These are phyloP conservation scores for Fusarium chuoi DNA, from an alignment of 2,329 filamentous ascomycete species.

Conservation along the genomic window DNA sequence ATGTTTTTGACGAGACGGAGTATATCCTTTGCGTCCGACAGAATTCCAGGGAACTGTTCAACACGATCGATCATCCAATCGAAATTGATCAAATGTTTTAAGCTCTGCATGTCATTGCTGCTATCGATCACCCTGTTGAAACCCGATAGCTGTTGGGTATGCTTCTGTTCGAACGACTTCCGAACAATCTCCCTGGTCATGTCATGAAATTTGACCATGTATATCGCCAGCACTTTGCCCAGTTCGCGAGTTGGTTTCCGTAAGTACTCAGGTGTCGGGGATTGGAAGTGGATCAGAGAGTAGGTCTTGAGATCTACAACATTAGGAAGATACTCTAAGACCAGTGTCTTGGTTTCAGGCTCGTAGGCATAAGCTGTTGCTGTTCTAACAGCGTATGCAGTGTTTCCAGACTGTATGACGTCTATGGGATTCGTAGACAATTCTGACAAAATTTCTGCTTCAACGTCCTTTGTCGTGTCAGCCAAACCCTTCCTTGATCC, in stretches of 20 bases:
- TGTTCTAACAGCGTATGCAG: neutral
- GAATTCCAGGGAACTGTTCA: neutral
- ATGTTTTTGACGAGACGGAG: neutral
- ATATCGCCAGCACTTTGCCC: neutral
- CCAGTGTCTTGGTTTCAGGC: neutral
- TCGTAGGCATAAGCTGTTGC: neutral
- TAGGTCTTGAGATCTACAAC: neutral
- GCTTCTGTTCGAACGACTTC: neutral
- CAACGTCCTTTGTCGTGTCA: neutral
- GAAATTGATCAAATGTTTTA: neutral
- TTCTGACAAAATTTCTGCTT: neutral
- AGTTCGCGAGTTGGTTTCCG: neutral
- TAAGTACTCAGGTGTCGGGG: neutral
- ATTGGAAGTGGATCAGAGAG: neutral
- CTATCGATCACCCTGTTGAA: neutral
- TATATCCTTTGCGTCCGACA: neutral
- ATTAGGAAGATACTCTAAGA: neutral
- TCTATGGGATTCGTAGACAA: neutral
- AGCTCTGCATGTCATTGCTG: neutral
- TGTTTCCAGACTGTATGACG: rapidly evolving
- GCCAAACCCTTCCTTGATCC: neutral
- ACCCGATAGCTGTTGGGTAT: too few species aligned
- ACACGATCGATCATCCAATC: conserved; percentile 7
- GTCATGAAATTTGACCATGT: neutral
- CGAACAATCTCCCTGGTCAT: neutral